Base-by-base conservation (phyloP, 177 flowering plant species). In the Vitis hybrid region DNA sequence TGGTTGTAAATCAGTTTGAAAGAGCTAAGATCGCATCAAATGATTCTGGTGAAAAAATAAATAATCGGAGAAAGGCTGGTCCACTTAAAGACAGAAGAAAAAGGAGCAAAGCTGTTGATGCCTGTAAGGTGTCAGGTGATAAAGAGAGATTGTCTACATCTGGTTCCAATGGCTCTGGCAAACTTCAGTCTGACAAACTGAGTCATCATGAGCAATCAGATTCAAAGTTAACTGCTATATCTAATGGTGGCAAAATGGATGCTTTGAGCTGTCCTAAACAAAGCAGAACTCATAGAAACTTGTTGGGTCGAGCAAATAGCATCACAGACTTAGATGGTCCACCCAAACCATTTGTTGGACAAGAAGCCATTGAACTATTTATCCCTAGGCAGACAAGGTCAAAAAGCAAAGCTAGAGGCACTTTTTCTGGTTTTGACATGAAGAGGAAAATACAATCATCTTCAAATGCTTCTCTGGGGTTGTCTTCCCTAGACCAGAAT, bases 271-370 rank as follows among this genome's bases (percentile, higher is more conserved):
- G 32, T 70, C 77, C 81, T 58, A 74, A 18, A 69, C 58, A 70
- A n/a, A 76, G 69, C 74, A 80, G 83, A 74, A 79, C 84, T 56
- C 62, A 40, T 40, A 70, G 66, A 56, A 80, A 15, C 52, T 61
- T 48, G 52, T 69, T 79, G 48, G 64, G 48, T 70, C 30, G 68
- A 54, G 60, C 62, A 58, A 68, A 66, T 54, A 54, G 32, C 19
- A 46, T 64, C 55, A 69, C 50, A 70, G 66, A 55, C 51, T n/a
- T 70, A 57, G 66, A 60, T 75, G 68, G 62, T 57, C 71, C 70
- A 48, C 66, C 63, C 46, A 58, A 68, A 62, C 59, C 59, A 14
- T 66, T 49, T 56, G 68, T 48, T 27, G 56, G 21, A 46, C 30
- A 32, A 52, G 70, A 78, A 72, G 64, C 66, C 8, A 66, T 67